Evolutionary conservation across 768 basidiomycete species (phyloP).

Genomic region (Pisolithus orientalis): DNA sequence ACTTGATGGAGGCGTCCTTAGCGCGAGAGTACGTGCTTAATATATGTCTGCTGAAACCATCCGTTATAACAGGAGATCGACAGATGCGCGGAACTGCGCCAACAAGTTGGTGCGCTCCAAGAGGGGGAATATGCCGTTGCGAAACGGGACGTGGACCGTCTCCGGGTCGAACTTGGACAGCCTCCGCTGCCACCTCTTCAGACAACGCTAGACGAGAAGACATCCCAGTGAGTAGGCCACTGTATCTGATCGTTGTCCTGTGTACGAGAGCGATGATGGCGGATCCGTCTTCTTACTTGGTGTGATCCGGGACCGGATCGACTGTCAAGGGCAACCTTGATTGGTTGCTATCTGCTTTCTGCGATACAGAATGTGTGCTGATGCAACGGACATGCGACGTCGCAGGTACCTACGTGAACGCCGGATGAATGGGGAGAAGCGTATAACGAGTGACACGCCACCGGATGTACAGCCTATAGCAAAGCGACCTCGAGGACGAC

Average conservation of each 20-base stretch:
- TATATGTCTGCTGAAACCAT: slow-evolving; percentile 5
- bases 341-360: too few species aligned
- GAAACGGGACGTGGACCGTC: slow-evolving; percentile 69
- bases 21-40: slow-evolving; percentile 53
- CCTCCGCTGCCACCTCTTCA: slow-evolving; percentile 68
- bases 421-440: slow-evolving; percentile 44
- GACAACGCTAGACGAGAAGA: slow-evolving; percentile 66
- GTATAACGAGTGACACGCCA: slow-evolving; percentile 18
- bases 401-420: slow-evolving; percentile 58
- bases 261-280: too few species aligned
- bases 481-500: slow-evolving; percentile 60
- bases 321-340: too few species aligned
- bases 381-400: not conserved
- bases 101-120: slow-evolving; percentile 59
- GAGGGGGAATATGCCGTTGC: slow-evolving; percentile 73
- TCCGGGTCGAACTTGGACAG: slow-evolving; percentile 74
- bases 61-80: slow-evolving; percentile 4
- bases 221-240: slow-evolving; percentile 38
- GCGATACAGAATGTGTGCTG: too few species aligned
- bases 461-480: slow-evolving; percentile 25
- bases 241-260: slow-evolving; percentile 1
- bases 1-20: slow-evolving; percentile 61
- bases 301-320: too few species aligned
- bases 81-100: slow-evolving; percentile 62
- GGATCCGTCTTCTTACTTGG: too few species aligned